Evolutionary conservation across 306 rosid genomes (phyloP).

Genomic region (Notholithocarpus densiflorus): DNA sequence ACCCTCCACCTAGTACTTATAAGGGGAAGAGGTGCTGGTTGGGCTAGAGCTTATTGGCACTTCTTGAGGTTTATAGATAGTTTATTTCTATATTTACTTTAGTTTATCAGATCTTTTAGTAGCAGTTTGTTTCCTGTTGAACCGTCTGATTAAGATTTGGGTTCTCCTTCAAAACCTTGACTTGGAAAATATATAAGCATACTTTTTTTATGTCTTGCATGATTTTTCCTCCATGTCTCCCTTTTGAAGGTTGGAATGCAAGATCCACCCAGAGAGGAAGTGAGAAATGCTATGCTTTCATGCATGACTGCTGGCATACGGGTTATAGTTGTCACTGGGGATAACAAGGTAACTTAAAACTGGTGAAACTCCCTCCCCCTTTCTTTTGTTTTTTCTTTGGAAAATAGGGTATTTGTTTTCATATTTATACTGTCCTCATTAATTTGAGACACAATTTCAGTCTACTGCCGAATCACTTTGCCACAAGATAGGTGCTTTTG

Average conservation of each 20-base stretch:
- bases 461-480: conserved; percentile 97
- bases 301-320: conserved; percentile 99
- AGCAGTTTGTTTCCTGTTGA: neutral
- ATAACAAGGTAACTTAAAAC: conserved; percentile 73
- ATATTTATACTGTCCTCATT: conserved; percentile 19
- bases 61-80: too few relatives aligned
- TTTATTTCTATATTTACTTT: neutral
- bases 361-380: neutral
- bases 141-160: neutral
- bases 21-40: too few relatives aligned
- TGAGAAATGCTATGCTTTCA: conserved; percentile 85
- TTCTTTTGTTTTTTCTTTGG: conserved; percentile 11
- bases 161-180: neutral
- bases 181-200: neutral
- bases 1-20: too few relatives aligned
- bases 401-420: conserved; percentile 1
- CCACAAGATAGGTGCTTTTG: conserved; percentile 96
- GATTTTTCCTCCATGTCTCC: conserved; percentile 5
- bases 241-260: conserved; percentile 87
- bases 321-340: conserved; percentile 98
- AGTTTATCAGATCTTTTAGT: neutral
- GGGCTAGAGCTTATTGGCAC: too few relatives aligned
- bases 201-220: conserved; percentile 3
- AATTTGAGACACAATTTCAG: conserved; percentile 44
- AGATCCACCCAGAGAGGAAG: conserved; percentile 99